These are phyloP conservation scores for thale cress (Arabidopsis thaliana) DNA, from an alignment of 345 rosid species.

Conservation along the genomic window TAIR10.1 NC_003076.8:24882001-24882500, in stretches of 20 bases:
- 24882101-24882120: constrained; percentile 54
- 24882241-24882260: constrained; percentile 76
- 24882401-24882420: neutral
- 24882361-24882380: constrained; percentile 19
- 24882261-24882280: constrained; percentile 86
- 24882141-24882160: constrained; percentile 1
- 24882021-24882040: constrained; percentile 61
- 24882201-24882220: constrained; percentile 85
- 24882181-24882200: constrained; percentile 63
- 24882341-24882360: constrained; percentile 87
- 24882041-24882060: constrained; percentile 67
- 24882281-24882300: constrained; percentile 86
- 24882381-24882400: constrained; percentile 7
- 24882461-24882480: constrained; percentile 82
- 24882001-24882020: constrained; percentile 68
- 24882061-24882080: constrained; percentile 64
- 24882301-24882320: constrained; percentile 86
- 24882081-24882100: constrained; percentile 57
- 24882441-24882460: constrained; percentile 27
- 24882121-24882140: constrained; percentile 24
- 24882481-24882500: constrained; percentile 82
- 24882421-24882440: constrained; percentile 13
- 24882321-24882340: constrained; percentile 67
- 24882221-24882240: constrained; percentile 64
- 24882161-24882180: constrained; percentile 19